Evolutionary conservation across 78 protist genomes (phyloP), one percentile per base, ranked within the genome.

Genomic region (Chrysochromulina parva): DNA sequence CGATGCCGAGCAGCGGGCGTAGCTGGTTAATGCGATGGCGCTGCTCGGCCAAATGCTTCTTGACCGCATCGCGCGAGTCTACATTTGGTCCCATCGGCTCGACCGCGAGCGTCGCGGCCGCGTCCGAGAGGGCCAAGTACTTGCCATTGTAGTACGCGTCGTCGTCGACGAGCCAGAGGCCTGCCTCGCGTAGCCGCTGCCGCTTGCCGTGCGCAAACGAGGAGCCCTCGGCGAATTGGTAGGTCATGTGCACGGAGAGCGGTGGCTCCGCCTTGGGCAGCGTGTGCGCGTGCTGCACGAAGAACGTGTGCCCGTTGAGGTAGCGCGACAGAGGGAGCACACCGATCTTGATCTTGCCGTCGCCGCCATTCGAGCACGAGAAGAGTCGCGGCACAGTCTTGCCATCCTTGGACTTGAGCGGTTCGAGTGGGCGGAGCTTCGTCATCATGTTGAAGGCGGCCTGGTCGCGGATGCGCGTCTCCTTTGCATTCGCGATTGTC

Each of bases 251-350:
- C 50, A 78, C 86, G 10, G 62, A 4, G 53, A 53, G 3, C 52
- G 86, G 62, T 14, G 57, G 6, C 55, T 10, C 13, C 14, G 82
- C 82, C 19, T 19, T 19, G 28, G 82, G 82, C 26, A 74, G 82
- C n/a, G 55, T 48, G 82, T 74, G 82, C 82, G 55, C 82, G 82
- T 74, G 82, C 82, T 74, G 82, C 58, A 74, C 82, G 55, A 74
- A 74, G 82, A 48, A 74, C 38, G 82, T 74, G 82, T 74, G 82
- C 24, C 82, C 82, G 82, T 74, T 74, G 82, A 74, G 82, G 55
- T 19, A 74, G n/a, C 22, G 53, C 57, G 82, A 2, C 13, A 48
- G 53, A 1, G 82, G 82, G 26, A 74, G 82, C 24, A 74, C 82
- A 3, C 28, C 82, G n/a, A 74, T 53, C 14, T 24, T 10, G 57